These are phyloP conservation scores for Russula abietina DNA, from an alignment of 768 basidiomycete species.

Conservation along the genomic window DNA sequence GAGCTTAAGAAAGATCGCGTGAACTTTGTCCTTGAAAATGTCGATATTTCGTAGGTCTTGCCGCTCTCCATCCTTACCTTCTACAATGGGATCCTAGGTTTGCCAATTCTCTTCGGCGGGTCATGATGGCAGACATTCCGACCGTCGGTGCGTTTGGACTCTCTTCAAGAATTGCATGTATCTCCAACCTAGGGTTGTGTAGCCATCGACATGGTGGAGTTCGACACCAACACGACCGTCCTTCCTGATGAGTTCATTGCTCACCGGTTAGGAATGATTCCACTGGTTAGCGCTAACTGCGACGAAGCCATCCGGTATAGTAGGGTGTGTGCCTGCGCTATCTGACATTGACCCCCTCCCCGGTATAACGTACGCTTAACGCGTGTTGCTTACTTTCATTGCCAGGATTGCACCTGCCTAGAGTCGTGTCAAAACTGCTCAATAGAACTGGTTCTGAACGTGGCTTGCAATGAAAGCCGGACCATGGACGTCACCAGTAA, in stretches of 20 bases:
- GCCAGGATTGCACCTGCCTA: slow-evolving; percentile 87
- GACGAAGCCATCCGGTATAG: slow-evolving; percentile 82
- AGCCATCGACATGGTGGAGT: slow-evolving; percentile 98
- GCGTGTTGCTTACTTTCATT: background rate
- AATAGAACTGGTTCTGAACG: slow-evolving; percentile 72
- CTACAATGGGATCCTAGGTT: slow-evolving; percentile 46
- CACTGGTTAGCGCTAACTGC: slow-evolving; percentile 80
- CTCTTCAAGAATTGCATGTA: background rate
- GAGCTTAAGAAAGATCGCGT: slow-evolving; percentile 80
- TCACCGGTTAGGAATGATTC: slow-evolving; percentile 92
- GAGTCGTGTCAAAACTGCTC: slow-evolving; percentile 83
- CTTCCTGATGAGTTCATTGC: slow-evolving; percentile 97
- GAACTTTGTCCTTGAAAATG: slow-evolving; percentile 91
- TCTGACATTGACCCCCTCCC: background rate
- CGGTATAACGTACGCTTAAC: background rate
- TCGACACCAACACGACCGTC: slow-evolving; percentile 85
- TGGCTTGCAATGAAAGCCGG: slow-evolving; percentile 57
- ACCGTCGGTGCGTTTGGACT: slow-evolving; percentile 69
- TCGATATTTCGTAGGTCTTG: slow-evolving; percentile 79
- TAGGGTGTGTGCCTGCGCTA: slow-evolving; percentile 41
- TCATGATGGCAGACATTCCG: slow-evolving; percentile 94
- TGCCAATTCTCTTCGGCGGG: slow-evolving; percentile 89
- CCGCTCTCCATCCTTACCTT: slow-evolving; percentile 10
- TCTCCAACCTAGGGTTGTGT: slow-evolving; percentile 9
- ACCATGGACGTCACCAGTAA: slow-evolving; percentile 86